Evolutionary conservation across 345 rosid species (phyloP).

Genomic region (Trapa incisa): DNA sequence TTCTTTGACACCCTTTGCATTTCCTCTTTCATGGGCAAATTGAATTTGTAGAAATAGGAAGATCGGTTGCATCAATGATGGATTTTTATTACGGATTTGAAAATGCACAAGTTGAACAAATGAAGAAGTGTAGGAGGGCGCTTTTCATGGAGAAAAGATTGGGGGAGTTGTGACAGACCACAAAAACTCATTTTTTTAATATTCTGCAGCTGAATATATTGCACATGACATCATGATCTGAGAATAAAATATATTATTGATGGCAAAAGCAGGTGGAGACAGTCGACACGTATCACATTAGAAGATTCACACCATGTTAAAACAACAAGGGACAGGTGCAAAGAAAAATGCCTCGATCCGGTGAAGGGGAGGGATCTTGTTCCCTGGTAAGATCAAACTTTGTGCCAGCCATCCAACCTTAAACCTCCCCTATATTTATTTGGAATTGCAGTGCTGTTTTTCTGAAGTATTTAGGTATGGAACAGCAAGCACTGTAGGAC

Average conservation of each 20-base stretch:
- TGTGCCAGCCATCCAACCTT: slow-evolving; percentile 21
- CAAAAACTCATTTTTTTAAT: background rate
- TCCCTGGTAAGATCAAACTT: slow-evolving; percentile 19
- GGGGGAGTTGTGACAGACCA: background rate
- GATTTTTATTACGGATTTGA: slow-evolving; percentile 6
- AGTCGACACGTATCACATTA: slow-evolving; percentile 22
- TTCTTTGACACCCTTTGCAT: slow-evolving; percentile 16
- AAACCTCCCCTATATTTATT: background rate
- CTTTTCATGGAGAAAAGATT: background rate
- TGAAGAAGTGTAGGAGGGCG: background rate
- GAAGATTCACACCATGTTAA: slow-evolving; percentile 18
- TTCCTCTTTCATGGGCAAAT: slow-evolving; percentile 6
- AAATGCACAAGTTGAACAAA: background rate
- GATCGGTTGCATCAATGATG: slow-evolving; percentile 21
- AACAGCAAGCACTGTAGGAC: slow-evolving; percentile 40
- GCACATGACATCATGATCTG: background rate
- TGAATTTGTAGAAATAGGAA: background rate
- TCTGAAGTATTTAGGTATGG: slow-evolving; percentile 8
- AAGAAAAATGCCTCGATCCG: slow-evolving; percentile 46
- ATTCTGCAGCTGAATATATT: background rate
- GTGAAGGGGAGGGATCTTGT: slow-evolving; percentile 35
- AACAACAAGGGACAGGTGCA: slow-evolving; percentile 38
- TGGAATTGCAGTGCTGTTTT: background rate
- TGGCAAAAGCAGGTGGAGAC: slow-evolving; percentile 16
- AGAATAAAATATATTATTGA: background rate